A percentile compares a stretch with the other conserved stretches of the same genome.
Evolutionary conservation across 352 stramenopile species (phyloP).

Genomic region (Albugo laibachii): DNA sequence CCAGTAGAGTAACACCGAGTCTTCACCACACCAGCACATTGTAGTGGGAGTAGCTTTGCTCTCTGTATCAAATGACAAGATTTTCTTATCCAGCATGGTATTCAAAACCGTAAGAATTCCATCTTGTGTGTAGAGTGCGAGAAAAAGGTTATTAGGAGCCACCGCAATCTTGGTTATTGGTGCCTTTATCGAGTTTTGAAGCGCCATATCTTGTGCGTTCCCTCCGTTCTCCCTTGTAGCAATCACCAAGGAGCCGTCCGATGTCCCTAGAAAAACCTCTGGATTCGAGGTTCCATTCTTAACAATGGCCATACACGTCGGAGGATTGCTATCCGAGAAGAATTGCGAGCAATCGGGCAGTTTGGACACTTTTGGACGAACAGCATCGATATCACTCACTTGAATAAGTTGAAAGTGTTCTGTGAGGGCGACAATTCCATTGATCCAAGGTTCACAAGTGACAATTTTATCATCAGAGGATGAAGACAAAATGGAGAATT

Average conservation of each 20-base stretch:
- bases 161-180: conserved; percentile 86
- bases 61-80: conserved; percentile 75
- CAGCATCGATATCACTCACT: conserved; percentile 56
- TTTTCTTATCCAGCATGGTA: conserved; percentile 91
- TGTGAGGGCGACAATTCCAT: conserved; percentile 52
- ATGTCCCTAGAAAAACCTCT: conserved; percentile 87
- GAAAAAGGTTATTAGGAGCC: conserved; percentile 87
- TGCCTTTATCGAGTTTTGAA: conserved; percentile 60
- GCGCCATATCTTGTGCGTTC: conserved; percentile 54
- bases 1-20: conserved; percentile 81
- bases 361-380: conserved; percentile 52
- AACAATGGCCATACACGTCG: conserved; percentile 84
- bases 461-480: conserved; percentile 54
- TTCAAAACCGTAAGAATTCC: conserved; percentile 89
- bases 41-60: conserved; percentile 45
- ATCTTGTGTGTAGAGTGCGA: conserved; percentile 89
- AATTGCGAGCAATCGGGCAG: conserved; percentile 32
- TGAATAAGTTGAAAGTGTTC: conserved; percentile 70
- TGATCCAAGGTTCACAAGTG: conserved; percentile 54
- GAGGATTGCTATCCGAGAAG: conserved; percentile 45
- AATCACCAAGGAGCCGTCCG: conserved; percentile 76
- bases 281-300: conserved; percentile 57
- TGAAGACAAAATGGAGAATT: conserved; percentile 39
- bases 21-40: conserved; percentile 81
- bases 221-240: conserved; percentile 33